phyloP scores from a whole-genome alignment of 2,329 filamentous ascomycete genomes.

The Colletotrichum higginsianum region DNA sequence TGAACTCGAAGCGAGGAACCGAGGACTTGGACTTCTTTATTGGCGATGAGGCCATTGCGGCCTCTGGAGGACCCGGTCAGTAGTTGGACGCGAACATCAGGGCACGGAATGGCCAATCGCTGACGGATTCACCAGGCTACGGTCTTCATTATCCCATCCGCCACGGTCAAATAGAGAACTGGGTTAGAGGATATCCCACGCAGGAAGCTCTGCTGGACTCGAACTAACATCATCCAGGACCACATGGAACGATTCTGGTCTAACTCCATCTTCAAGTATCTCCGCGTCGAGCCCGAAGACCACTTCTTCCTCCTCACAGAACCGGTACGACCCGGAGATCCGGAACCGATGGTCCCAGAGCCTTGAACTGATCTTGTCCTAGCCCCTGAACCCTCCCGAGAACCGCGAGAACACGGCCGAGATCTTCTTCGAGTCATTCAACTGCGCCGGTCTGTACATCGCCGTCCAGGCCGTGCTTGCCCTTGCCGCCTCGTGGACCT shows the following conservation, averaged over 20 bases:
- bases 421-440: constrained; percentile 99
- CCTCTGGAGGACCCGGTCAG: constrained; percentile 84
- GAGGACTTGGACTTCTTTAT: constrained; percentile 99
- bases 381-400: constrained; percentile 98
- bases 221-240: constrained; percentile 72
- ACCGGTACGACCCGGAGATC: constrained; percentile 73
- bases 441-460: constrained; percentile 98
- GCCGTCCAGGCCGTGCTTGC: constrained; percentile 98
- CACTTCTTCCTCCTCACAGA: constrained; percentile 99
- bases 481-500: constrained; percentile 97
- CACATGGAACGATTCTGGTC: constrained; percentile 99
- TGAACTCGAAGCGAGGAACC: constrained; percentile 93
- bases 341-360: not conserved
- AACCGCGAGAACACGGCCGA: constrained; percentile 99
- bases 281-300: constrained; percentile 97
- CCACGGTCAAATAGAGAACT: constrained; percentile 99
- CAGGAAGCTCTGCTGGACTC: not conserved
- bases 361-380: constrained; percentile 41
- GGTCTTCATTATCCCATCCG: constrained; percentile 97
- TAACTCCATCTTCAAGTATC: constrained; percentile 99
- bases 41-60: constrained; percentile 92
- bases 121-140: constrained; percentile 74
- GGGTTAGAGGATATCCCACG: constrained; percentile 71
- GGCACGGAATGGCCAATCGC: constrained; percentile 22
- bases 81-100: constrained; percentile 45